Percentiles rank a stretch among this genome's conserved stretches.
These are phyloP conservation scores for Neobulgaria alba DNA, from an alignment of 2,329 filamentous ascomycete species.

Conservation along the genomic window DNA sequence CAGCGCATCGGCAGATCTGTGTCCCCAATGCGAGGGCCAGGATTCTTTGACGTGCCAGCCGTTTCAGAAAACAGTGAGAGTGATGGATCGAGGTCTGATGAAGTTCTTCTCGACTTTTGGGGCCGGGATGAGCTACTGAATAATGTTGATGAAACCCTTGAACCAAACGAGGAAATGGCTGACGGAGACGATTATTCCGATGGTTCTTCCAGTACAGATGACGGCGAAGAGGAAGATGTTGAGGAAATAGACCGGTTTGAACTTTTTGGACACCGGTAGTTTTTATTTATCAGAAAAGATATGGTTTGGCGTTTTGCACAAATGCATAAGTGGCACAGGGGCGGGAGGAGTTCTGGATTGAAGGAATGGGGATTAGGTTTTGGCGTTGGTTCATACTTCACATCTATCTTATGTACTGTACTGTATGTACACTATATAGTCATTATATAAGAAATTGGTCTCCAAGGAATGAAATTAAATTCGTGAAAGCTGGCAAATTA, in stretches of 20 bases:
- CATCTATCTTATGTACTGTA: too few relatives aligned
- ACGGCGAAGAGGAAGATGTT: constrained; percentile 33
- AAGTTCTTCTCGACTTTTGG: constrained; percentile 40
- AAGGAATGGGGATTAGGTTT: too few relatives aligned
- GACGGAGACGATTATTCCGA: constrained; percentile 29
- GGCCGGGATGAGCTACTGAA: constrained; percentile 37
- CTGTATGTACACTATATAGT: too few relatives aligned
- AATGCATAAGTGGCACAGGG: too few relatives aligned
- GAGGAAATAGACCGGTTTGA: constrained; percentile 41
- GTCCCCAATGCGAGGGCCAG: constrained; percentile 26
- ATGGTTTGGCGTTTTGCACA: constrained; percentile 6
- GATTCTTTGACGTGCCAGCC: constrained; percentile 18
- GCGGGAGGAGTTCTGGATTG: too few relatives aligned
- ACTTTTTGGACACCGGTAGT: constrained; percentile 43
- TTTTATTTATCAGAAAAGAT: constrained; percentile 5
- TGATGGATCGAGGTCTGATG: constrained; percentile 40
- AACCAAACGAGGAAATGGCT: constrained; percentile 22
- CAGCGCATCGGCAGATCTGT: constrained; percentile 27
- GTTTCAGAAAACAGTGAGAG: constrained; percentile 35
- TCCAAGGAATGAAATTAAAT: too few relatives aligned
- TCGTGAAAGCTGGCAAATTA: too few relatives aligned
- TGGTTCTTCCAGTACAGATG: constrained; percentile 31
- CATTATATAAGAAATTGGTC: too few relatives aligned
- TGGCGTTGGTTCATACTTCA: too few relatives aligned
- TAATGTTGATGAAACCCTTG: constrained; percentile 20